phyloP scores from a whole-genome alignment of 1,139 yeast genomes.

The Magnusiomyces suaveolens region DNA sequence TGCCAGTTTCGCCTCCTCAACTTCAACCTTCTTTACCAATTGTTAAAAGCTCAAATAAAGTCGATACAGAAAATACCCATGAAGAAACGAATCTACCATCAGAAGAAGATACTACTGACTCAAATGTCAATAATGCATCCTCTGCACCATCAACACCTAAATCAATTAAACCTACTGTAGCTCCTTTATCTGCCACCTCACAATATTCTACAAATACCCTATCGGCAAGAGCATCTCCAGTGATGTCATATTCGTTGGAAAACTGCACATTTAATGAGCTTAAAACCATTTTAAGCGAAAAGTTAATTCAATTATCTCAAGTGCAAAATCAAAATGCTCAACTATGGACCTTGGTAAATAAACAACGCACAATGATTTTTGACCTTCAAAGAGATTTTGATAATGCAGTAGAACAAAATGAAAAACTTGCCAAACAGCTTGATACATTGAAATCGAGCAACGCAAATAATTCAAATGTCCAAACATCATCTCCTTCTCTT shows the following conservation, averaged over 20 bases:
- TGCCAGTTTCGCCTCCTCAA: too few species aligned
- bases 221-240: background rate
- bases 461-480: background rate
- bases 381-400: constrained; percentile 27
- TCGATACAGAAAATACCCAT: background rate
- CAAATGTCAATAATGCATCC: background rate
- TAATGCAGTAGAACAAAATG: constrained; percentile 20
- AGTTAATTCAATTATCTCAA: constrained; percentile 16
- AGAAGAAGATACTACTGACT: background rate
- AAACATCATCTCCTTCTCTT: background rate
- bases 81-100: background rate
- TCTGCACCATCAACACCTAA: background rate
- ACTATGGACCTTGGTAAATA: constrained; percentile 26
- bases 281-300: constrained; percentile 13
- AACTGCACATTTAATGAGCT: constrained; percentile 12
- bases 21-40: background rate
- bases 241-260: constrained; percentile 9
- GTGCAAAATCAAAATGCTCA: constrained; percentile 25
- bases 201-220: constrained; percentile 1
- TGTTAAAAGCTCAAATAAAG: background rate
- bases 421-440: constrained; percentile 10
- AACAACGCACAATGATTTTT: constrained; percentile 27
- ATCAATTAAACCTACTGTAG: background rate
- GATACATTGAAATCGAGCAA: background rate
- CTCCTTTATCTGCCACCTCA: constrained; percentile 5